Base-by-base conservation (phyloP, 1,284 basidiomycete genomes). In the Ustilago lituana region DNA sequence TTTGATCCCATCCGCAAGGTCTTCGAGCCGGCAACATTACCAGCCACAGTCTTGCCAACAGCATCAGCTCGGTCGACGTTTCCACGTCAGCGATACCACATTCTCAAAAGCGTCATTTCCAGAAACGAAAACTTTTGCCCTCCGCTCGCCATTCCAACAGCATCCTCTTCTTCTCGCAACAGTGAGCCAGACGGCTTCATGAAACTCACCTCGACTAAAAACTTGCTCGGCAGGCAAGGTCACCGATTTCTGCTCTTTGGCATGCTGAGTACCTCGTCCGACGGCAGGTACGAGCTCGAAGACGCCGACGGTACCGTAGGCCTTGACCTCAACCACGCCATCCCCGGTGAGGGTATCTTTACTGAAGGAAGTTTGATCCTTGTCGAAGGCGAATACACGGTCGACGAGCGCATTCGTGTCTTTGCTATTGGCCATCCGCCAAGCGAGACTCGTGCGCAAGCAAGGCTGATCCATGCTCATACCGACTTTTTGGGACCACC, bases 401-500 rank as follows among this genome's bases (percentile, higher is more conserved):
- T 93, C 60, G 92, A 98, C 26, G 91, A 91, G 46, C 91, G 87
- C 1, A 86, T 99, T 51, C 87, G 90, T 59, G 93, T 97, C 7
- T 88, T 93, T 68, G 96, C 94, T 8, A 91, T 99, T 70, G 95
- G 96, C 1, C 95, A 98, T 83, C 96, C 96, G 1, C 96, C 96
- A 2, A 71, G 67, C 47, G 80, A 82, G 45, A 54, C 63, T 0
- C 59, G 79, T 14, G 65, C 60, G 9, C 59, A 56, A 8, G 78
- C 76, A 10, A 46, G 74, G 27, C 39, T 31, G 19, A 50, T 75
- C 12, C 66, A 66, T 24, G 58, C 51, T 4, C 57, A 66, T 23
- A 52, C 65, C 43, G 69, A 73, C 36, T 97, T 98, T 78, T 86
- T 95, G 4, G 96, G 96, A 14, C 89, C 91, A 66, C 62, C 62